Evolutionary conservation across 78 protist species (phyloP).

Genomic region (Speleostelium caveatum): DNA sequence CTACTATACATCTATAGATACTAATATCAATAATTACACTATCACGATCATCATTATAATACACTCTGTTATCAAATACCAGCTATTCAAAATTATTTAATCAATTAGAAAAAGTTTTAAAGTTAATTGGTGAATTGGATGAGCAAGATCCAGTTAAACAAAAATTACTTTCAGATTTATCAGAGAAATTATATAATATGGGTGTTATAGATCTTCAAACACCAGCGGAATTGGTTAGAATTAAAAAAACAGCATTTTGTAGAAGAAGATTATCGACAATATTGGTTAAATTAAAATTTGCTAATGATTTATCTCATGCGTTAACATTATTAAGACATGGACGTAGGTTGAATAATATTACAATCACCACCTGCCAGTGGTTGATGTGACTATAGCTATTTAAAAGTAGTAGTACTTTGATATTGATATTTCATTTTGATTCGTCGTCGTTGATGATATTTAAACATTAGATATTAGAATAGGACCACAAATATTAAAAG

Average conservation of each 20-base stretch:
- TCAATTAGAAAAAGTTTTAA: conserved; percentile 31
- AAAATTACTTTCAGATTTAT: conserved; percentile 4
- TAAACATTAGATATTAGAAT: conserved; percentile 61
- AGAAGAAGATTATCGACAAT: conserved; percentile 55
- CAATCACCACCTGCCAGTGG: background rate
- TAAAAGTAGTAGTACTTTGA: background rate
- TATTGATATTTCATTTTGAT: background rate
- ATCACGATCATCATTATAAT: background rate
- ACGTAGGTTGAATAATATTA: conserved; percentile 23
- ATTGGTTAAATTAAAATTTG: conserved; percentile 52
- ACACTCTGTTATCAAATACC: background rate
- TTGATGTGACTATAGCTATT: background rate
- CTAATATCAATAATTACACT: background rate
- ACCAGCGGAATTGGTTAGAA: conserved; percentile 28
- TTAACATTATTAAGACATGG: conserved; percentile 41
- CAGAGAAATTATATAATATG: conserved; percentile 66
- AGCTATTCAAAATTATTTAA: conserved; percentile 34
- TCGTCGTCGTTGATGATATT: background rate
- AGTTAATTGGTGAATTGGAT: background rate
- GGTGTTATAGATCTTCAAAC: conserved; percentile 54
- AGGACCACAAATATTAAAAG: conserved; percentile 62
- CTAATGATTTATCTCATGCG: conserved; percentile 39
- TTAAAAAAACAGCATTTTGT: conserved; percentile 38
- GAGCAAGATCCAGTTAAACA: conserved; percentile 73
- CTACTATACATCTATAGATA: background rate